These are phyloP conservation scores for Fusarium veterinarium DNA, from an alignment of 2,329 filamentous ascomycete genomes.

Conservation along the genomic window DNA sequence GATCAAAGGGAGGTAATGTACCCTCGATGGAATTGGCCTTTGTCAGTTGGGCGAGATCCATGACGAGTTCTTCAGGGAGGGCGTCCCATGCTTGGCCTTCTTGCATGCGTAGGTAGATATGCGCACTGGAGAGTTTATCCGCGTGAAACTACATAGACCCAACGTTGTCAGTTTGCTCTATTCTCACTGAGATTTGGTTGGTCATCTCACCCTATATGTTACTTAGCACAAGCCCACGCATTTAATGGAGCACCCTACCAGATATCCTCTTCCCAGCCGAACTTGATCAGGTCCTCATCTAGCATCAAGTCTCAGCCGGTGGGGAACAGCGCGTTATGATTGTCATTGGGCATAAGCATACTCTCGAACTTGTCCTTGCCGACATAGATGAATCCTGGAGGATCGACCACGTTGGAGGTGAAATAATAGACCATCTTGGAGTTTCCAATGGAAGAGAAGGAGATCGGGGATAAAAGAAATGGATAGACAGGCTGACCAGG, in stretches of 20 bases:
- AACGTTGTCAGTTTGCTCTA: neutral
- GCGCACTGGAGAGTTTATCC: conserved; percentile 95
- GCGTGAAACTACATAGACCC: conserved; percentile 81
- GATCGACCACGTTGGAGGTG: conserved; percentile 84
- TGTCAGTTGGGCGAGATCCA: conserved; percentile 94
- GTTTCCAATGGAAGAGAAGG: accelerated
- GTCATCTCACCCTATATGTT: conserved; percentile 35
- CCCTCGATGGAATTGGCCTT: conserved; percentile 99
- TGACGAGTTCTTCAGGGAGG: conserved; percentile 79
- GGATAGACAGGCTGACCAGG: neutral
- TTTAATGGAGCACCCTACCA: conserved; percentile 69
- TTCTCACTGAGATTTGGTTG: neutral
- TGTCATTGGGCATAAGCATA: conserved; percentile 58
- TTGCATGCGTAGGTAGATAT: conserved; percentile 90
- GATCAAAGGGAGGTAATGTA: conserved; percentile 43
- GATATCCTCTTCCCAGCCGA: conserved; percentile 94
- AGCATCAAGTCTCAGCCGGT: conserved; percentile 37
- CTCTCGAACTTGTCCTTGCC: conserved; percentile 99
- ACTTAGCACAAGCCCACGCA: conserved; percentile 15
- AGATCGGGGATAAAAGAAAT: neutral
- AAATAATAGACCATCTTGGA: conserved; percentile 91
- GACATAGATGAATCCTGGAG: conserved; percentile 90
- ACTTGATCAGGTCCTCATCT: conserved; percentile 98
- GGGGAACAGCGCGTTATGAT: conserved; percentile 7
- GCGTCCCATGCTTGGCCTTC: conserved; percentile 86